phyloP scores from a whole-genome alignment of 179 eudicot genomes.

The Dionaea muscipula region DNA sequence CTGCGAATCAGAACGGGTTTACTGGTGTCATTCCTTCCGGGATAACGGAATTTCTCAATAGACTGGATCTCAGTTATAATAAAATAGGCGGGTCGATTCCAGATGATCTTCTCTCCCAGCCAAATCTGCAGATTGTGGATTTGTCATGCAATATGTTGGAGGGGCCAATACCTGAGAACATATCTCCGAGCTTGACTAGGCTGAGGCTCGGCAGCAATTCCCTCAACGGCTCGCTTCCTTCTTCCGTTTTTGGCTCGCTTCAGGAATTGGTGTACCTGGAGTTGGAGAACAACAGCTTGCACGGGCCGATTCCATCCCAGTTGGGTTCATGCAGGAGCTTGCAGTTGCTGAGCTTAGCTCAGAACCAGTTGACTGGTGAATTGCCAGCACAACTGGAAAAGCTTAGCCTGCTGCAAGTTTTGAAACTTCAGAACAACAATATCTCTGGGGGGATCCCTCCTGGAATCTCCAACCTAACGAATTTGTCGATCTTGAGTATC shows the following conservation, averaged over 20 bases:
- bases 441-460: slow-evolving; percentile 49
- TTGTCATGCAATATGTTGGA: slow-evolving; percentile 38
- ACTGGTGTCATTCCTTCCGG: slow-evolving; percentile 51
- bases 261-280: slow-evolving; percentile 49
- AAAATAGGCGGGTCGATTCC: slow-evolving; percentile 40
- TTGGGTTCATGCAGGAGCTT: slow-evolving; percentile 39
- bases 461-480: slow-evolving; percentile 25
- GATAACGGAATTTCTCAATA: slow-evolving; percentile 27
- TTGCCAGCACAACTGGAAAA: slow-evolving; percentile 37
- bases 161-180: slow-evolving; percentile 38
- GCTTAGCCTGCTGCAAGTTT: slow-evolving; percentile 36
- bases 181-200: slow-evolving; percentile 39
- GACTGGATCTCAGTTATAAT: slow-evolving; percentile 68
- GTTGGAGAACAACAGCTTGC: slow-evolving; percentile 41
- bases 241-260: slow-evolving; percentile 21
- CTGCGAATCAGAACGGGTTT: slow-evolving; percentile 53
- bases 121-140: slow-evolving; percentile 46
- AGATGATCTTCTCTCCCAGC: slow-evolving; percentile 30
- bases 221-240: slow-evolving; percentile 35
- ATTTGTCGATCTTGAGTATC: slow-evolving; percentile 38
- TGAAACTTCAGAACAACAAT: slow-evolving; percentile 47
- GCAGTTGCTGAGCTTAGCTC: slow-evolving; percentile 46
- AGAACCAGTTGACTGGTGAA: slow-evolving; percentile 34
- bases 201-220: slow-evolving; percentile 46
- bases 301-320: slow-evolving; percentile 44